Evolutionary conservation across 371 early-diverging fungal species (phyloP), one percentile per base, ranked within the genome.

Genomic region (Conidiobolus incongruus): DNA sequence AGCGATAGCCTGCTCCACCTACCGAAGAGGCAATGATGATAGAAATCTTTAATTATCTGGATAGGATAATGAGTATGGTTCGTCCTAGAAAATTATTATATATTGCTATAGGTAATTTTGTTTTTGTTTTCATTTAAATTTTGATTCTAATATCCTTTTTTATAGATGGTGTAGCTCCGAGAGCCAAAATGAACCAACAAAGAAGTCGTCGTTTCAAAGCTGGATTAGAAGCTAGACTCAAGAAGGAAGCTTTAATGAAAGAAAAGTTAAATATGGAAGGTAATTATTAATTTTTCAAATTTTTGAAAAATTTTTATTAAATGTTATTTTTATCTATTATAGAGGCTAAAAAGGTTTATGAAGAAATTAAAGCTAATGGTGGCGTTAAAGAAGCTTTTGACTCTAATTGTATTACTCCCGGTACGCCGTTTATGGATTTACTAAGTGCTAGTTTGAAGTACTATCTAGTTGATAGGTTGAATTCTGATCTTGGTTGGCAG

Each of bases 101-200:
- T 62, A 84, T 98, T 77, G 93, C 95, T 26, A 81, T 87, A 47
- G 81, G 40, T 47, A 28, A 20, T 41, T 30, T 16, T 28, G 22
- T 17, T 17, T 44, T 34, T 16, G 10, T 26, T 31, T 29, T 30
- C 16, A 26, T 20, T 22, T n/a, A 38, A 28, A 17, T 32, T 13
- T 28, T 0, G 28, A 28, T 26, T 29, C 15, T 13, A 10, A 23
- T 1, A 24, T 11, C 15, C n/a, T 35, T 34, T 33, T 17, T 19
- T 46, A 35, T 72, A 62, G 96, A 98, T 58, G 98, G 99, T 36
- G 98, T 98, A 13, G 98, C 99, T 0, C 99, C 99, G 17, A 72
- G 95, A 28, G 98, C 98, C n/a, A 99, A 99, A 60, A 90, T 98
- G 86, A 94, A 95, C 55, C 96, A 99, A 59, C 99, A 99, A 54